Evolutionary conservation across 805 yeast genomes (phyloP), one percentile per base, ranked within the genome.

Genomic region (Kazachstania viticola): DNA sequence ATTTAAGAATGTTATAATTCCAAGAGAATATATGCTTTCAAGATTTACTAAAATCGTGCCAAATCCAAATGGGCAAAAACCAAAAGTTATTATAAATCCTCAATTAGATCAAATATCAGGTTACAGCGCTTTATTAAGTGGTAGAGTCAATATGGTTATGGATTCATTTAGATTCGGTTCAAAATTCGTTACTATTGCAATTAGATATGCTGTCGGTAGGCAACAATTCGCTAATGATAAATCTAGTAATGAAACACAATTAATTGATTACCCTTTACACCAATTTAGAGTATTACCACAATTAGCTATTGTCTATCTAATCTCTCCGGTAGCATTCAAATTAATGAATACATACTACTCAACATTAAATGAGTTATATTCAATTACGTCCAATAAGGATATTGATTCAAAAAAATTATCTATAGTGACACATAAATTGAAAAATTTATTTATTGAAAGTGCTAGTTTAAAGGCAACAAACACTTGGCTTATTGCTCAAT

Each of bases 401-500:
- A 22, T 17, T 8, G 22, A 19, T 11, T 11, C 22, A 13, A 25
- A 30, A 13, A 32, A 14, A 19, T 30, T 25, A 14, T 65, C 79
- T 11, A 34, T 28, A 3, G 60, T 54, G 9, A 46, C 54, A 30
- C 33, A 40, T 18, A 72, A 70, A 32, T 69, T 82, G 56, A 85
- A 87, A 60, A 73, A 77, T 30, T 63, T 87, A 37, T 87, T 87
- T 57, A 76, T 81, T 25, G 76, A 79, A 36, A 79, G 93, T 21
- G 95, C 93, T 7, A 78, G 94, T 26, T 67, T 84, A 51, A 87
- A 87, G 58, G 85, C 95, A 3, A 75, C 94, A 23, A 73, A 78
- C 40, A 87, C 96, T 25, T 87, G 95, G 95, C 65, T 75, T 26
- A 71, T 83, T 21, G 75, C 85, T 25, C 71, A 70, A 37, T 65